phyloP scores from a whole-genome alignment of 2,329 filamentous ascomycete genomes.

The Diaporthe australafricana region DNA sequence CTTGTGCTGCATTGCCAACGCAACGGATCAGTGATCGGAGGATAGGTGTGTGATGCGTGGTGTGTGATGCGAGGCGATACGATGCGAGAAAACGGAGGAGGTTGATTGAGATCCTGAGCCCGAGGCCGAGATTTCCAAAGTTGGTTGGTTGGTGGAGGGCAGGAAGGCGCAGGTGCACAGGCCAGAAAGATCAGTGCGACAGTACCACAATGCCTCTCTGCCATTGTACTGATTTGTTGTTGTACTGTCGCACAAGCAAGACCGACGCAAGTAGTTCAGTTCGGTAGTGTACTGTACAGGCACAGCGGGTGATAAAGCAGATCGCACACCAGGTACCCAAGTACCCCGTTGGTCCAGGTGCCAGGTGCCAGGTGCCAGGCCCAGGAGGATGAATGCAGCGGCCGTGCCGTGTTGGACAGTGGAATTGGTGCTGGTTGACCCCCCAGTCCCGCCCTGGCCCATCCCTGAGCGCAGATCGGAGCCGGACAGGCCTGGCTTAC shows the following conservation, averaged over 20 bases:
- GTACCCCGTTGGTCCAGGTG: background rate
- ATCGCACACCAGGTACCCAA: background rate
- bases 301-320: background rate
- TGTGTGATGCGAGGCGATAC: constrained; percentile 3
- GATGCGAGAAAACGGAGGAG: constrained; percentile 1
- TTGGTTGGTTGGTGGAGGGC: background rate
- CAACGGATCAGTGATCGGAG: background rate
- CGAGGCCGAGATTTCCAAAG: background rate
- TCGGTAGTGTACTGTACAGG: no score
- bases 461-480: constrained; percentile 28
- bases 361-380: background rate
- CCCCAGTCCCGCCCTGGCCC: constrained; percentile 16
- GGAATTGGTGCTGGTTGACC: background rate
- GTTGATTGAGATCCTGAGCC: background rate
- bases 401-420: constrained; percentile 13
- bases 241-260: constrained; percentile 7
- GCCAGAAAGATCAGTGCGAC: background rate
- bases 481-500: background rate
- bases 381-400: background rate
- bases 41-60: background rate
- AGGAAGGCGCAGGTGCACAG: background rate
- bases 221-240: no score
- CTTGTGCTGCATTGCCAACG: constrained; percentile 18
- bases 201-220: background rate
- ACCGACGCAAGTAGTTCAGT: background rate